Evolutionary conservation across 83 land plant species (phyloP), one percentile per base, ranked within the genome.

Genomic region (Diphasiastrum complanatum): DNA sequence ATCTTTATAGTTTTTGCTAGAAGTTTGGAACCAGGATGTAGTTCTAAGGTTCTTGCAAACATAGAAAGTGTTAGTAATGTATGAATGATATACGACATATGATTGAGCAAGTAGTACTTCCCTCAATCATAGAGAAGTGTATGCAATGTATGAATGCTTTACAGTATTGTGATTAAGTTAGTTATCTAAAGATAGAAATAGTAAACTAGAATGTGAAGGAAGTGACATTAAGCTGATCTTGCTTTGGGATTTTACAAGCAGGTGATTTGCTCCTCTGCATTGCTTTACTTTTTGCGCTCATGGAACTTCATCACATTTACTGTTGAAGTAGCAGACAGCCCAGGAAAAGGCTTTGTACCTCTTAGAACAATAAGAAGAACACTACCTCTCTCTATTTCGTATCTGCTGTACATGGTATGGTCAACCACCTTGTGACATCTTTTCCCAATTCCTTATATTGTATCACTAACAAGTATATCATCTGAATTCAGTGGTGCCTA

Each of bases 321-420:
- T 10, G 69, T 60, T 16, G 74, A 64, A 30, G 82, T 79, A 43
- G 63, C 74, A 16, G 60, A 60, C 57, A 61, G 3, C 5, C 51
- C 60, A 23, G 32, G 61, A 47, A 68, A 50, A 31, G 45, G 50
- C 4, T 57, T 89, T 72, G 84, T 93, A 20, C 77, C 99, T 4
- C 36, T 78, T 10, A 70, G 70, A 51, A 85, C 84, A n/a, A 76
- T 89, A 60, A 55, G 67, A 23, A 78, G 75, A 28, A 82, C 97
- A 35, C 65, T 76, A 47, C 99, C 98, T 51, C 96, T 93, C 65
- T 81, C 92, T 26, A 14, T 78, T 25, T 56, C 99, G 18, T 93
- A 93, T 68, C 73, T 93, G 61, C 74, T 93, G 47, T 93, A 93
- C 69, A 89, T 93, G 99, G 99, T 93, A 78, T 24, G 45, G n/a